Evolutionary conservation across 2,329 filamentous ascomycete species (phyloP), one percentile per base, ranked within the genome.

Genomic region (Exophiala aquamarina): DNA sequence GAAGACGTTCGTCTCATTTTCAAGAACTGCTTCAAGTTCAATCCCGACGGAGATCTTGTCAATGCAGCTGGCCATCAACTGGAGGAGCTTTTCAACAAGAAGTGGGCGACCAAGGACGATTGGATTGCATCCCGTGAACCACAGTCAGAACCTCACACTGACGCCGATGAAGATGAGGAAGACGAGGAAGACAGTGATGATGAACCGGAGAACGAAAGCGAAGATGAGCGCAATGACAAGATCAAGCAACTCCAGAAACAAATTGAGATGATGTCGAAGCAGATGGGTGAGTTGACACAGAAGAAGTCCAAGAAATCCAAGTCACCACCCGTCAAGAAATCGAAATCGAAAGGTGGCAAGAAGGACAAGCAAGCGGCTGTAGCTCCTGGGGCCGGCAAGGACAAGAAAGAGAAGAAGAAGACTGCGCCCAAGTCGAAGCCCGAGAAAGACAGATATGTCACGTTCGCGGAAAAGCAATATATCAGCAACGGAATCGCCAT

Each of bases 11-110:
- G 83, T 39, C 79, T 90, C 47, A 91, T 97, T 57, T 85, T 96
- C 61, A 77, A 81, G 58, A 98, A 98, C 66, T 96, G 92, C 67
- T 89, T 83, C 73, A 85, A 86, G 54, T 98, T 97, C 78, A 98
- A 98, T 59, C 81, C 83, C n/a, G 73, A 78, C 1, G 84, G 82
- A 7, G 89, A 94, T 54, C 77, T 83, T 1, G 87, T 94, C 13
- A 84, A 88, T 48, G 66, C 76, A 21, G 76, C 86, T 56, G 92
- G 89, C 10, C 82, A 86, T 58, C 73, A 83, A 49, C 73, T 95
- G 3, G 83, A 95, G 64, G 77, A 81, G 3, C 63, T 92, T 1
- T 96, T 95, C 68, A 83, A 88, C 50, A 66, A 69, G 4, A 78
- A 90, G 61, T 90, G 92, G 83, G 75, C 77, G 6, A 82, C 84